phyloP scores from a whole-genome alignment of 768 basidiomycete species.

The Hygrophorus pudorinus region DNA sequence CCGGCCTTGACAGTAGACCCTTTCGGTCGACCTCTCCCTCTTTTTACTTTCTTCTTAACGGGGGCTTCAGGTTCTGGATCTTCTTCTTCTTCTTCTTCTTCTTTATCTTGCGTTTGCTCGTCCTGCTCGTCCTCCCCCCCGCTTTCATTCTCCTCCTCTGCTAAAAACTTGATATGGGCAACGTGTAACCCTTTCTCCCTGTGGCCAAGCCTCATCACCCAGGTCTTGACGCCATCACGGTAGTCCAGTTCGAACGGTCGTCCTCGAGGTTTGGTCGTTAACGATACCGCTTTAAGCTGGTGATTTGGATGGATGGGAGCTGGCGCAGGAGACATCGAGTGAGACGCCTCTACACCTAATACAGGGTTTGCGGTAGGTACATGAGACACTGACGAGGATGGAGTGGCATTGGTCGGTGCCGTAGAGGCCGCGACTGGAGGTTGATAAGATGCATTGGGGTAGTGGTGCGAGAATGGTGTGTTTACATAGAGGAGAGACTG shows the following conservation, averaged over 20 bases:
- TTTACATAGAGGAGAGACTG: constrained; percentile 25
- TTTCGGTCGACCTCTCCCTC: constrained; percentile 28
- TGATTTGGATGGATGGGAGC: constrained; percentile 27
- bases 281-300: constrained; percentile 42
- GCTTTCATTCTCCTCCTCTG: constrained; percentile 51
- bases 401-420: constrained; percentile 6
- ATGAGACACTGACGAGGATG: constrained; percentile 13
- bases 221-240: constrained; percentile 62
- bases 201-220: constrained; percentile 54
- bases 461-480: constrained; percentile 31
- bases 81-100: constrained; percentile 37
- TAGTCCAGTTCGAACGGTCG: constrained; percentile 51
- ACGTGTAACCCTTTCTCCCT: constrained; percentile 50
- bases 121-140: constrained; percentile 42
- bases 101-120: constrained; percentile 27
- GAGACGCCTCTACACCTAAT: constrained; percentile 15
- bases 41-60: constrained; percentile 30
- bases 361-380: constrained; percentile 15
- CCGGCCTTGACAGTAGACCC: constrained; percentile 17
- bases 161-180: constrained; percentile 41
- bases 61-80: constrained; percentile 29
- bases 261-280: constrained; percentile 49
- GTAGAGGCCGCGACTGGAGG: constrained; percentile 20
- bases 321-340: constrained; percentile 30
- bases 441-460: constrained; percentile 46